These are phyloP conservation scores for Gynochthodes officinalis DNA, from an alignment of 257 asterid species.

Conservation along the genomic window DNA sequence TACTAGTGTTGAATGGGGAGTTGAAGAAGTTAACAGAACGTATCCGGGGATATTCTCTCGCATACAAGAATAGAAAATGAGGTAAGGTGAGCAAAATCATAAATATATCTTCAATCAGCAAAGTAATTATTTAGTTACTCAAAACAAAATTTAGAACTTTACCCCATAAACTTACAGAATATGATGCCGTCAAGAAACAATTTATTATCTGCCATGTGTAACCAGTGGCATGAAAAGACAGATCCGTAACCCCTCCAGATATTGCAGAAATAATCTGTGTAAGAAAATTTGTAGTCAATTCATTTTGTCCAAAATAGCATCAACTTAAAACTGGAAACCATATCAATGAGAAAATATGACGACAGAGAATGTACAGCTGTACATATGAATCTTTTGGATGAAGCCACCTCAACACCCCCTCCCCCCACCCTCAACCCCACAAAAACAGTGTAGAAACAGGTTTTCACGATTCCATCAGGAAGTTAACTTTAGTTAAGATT, in stretches of 20 bases:
- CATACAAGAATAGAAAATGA: not conserved
- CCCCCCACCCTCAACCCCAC: too few relatives aligned
- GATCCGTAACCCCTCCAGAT: constrained; percentile 93
- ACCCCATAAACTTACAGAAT: constrained; percentile 61
- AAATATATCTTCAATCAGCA: not conserved
- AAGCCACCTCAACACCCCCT: constrained; percentile 6
- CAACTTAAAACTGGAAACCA: not conserved
- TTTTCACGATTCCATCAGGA: not conserved
- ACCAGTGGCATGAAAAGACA: constrained; percentile 79
- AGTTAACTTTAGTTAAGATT: not conserved
- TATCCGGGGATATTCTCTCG: not conserved
- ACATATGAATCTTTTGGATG: constrained; percentile 1
- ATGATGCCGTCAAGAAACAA: constrained; percentile 92
- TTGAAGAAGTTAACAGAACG: not conserved
- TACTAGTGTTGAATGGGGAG: too few relatives aligned
- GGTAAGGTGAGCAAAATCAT: not conserved
- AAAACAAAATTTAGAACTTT: constrained; percentile 3
- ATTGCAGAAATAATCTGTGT: constrained; percentile 94
- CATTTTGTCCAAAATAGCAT: not conserved
- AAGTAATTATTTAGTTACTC: not conserved
- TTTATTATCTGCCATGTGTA: constrained; percentile 93
- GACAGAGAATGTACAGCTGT: not conserved
- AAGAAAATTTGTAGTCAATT: constrained; percentile 12
- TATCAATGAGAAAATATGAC: not conserved
- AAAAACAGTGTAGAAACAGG: not conserved